Evolutionary conservation across 2,329 filamentous ascomycete species (phyloP).

Genomic region (Diaporthe sp.): DNA sequence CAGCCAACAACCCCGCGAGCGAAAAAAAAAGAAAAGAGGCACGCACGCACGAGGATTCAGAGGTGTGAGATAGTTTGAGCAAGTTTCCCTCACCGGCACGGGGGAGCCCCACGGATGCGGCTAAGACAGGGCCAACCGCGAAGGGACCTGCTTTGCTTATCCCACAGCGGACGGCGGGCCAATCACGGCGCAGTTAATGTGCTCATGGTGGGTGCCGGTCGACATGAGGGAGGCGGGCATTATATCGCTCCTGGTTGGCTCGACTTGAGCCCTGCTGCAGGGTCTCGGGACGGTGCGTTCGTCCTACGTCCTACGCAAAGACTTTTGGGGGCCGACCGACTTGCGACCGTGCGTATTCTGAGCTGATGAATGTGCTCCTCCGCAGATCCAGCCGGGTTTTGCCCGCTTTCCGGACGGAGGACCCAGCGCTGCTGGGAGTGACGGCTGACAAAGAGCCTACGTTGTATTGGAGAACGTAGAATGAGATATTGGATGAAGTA

Average conservation of each 20-base stretch:
- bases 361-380: background rate
- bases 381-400: background rate
- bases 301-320: background rate
- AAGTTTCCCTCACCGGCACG: conserved; percentile 24
- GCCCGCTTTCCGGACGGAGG: background rate
- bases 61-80: conserved; percentile 14
- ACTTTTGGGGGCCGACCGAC: conserved; percentile 15
- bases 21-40: background rate
- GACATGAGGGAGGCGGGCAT: conserved; percentile 23
- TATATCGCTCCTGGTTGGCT: conserved; percentile 24
- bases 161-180: background rate
- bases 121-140: conserved; percentile 12
- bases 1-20: no score
- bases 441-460: background rate
- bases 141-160: conserved; percentile 21
- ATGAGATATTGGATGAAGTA: background rate
- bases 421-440: background rate
- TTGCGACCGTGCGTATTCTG: conserved; percentile 3
- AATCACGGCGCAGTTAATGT: conserved; percentile 24
- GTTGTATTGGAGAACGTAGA: background rate
- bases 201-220: conserved; percentile 19
- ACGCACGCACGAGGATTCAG: background rate
- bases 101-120: conserved; percentile 11
- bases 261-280: background rate
- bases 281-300: conserved; percentile 21